phyloP scores from a whole-genome alignment of 108 stramenopile genomes.

The Discostella stelligeroides region DNA sequence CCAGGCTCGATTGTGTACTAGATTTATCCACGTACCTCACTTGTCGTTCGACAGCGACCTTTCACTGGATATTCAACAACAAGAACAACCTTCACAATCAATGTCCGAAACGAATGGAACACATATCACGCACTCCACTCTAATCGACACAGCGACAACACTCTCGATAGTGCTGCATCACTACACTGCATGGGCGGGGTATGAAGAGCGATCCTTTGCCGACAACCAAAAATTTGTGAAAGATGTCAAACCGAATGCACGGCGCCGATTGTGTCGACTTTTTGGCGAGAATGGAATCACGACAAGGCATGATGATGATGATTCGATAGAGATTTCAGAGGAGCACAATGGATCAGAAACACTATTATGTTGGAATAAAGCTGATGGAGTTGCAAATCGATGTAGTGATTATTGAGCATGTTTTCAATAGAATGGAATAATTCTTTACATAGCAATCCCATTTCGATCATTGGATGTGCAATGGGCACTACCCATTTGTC shows the following conservation, averaged over 20 bases:
- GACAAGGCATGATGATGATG: background rate
- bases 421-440: constrained; percentile 13
- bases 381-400: background rate
- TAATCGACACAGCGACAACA: too few relatives aligned
- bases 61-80: constrained; percentile 2
- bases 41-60: constrained; percentile 33
- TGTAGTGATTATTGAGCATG: too few relatives aligned
- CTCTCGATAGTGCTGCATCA: too few relatives aligned
- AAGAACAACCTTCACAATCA: background rate
- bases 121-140: constrained; percentile 21
- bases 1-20: constrained; percentile 64
- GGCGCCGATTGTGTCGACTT: constrained; percentile 27
- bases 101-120: constrained; percentile 6
- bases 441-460: too few relatives aligned
- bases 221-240: too few relatives aligned
- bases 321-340: background rate
- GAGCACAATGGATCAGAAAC: too few relatives aligned
- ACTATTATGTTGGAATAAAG: constrained; percentile 2
- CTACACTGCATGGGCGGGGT: too few relatives aligned
- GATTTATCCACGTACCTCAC: constrained; percentile 80
- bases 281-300: background rate
- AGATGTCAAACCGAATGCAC: constrained; percentile 17
- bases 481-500: too few relatives aligned
- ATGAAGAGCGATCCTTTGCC: constrained; percentile 41
- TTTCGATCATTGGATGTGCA: too few relatives aligned